Conservation (phyloP, 331 rosid genomes). For the Acacia pycnantha region DNA sequence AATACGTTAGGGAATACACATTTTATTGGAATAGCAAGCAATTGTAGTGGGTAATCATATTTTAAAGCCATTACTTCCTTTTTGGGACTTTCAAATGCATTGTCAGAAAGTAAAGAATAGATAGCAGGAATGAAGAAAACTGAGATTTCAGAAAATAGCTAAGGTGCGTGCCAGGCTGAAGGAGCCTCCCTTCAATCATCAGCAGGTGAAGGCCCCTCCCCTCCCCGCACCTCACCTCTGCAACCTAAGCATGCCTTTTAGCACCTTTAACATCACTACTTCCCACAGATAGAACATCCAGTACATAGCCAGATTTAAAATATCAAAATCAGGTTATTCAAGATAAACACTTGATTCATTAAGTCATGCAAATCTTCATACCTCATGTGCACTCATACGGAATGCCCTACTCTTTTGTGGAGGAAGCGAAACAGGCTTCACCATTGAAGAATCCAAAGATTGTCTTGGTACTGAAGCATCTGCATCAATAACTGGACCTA, state of each 20-base stretch:
- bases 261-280: not conserved
- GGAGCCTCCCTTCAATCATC: not conserved
- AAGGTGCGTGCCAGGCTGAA: not conserved
- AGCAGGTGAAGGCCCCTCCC: not conserved
- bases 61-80: not conserved
- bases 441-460: slow-evolving; percentile 35
- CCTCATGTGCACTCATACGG: slow-evolving; percentile 92
- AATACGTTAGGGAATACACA: not conserved
- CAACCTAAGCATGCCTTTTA: not conserved
- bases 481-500: slow-evolving; percentile 28
- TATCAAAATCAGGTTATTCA: not conserved
- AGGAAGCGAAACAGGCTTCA: slow-evolving; percentile 33
- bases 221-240: not conserved
- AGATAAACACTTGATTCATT: not conserved
- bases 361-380: slow-evolving; percentile 31
- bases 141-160: not conserved
- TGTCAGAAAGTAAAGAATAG: not conserved
- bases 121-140: not conserved
- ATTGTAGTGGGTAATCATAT: not conserved
- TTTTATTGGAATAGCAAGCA: not conserved
- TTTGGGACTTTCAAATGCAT: not conserved
- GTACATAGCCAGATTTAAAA: not conserved
- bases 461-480: slow-evolving; percentile 38
- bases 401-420: slow-evolving; percentile 64
- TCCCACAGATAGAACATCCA: not conserved